Evolutionary conservation across 2,329 filamentous ascomycete genomes (phyloP).

Genomic region (Aspergillus japonicus): DNA sequence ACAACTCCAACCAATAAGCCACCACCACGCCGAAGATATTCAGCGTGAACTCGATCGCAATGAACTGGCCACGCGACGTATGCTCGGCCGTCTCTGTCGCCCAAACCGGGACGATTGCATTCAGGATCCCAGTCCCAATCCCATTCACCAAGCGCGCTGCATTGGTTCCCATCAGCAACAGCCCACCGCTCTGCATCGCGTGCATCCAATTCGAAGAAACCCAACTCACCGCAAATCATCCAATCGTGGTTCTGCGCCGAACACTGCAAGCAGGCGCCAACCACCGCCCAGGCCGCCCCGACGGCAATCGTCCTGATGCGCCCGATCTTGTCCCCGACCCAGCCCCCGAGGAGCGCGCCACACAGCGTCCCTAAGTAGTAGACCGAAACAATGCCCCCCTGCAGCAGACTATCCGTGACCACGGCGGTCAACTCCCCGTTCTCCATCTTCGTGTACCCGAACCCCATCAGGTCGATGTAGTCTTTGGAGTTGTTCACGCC

Average conservation of each 20-base stretch:
- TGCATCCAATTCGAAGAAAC: not conserved
- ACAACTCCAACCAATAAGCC: slow-evolving; percentile 61
- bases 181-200: not conserved
- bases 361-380: slow-evolving; percentile 62
- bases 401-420: slow-evolving; percentile 58
- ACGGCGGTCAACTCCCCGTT: slow-evolving; percentile 49
- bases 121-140: slow-evolving; percentile 67
- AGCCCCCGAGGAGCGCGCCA: slow-evolving; percentile 64
- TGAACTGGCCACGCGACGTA: slow-evolving; percentile 66
- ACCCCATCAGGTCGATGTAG: slow-evolving; percentile 65
- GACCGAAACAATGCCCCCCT: slow-evolving; percentile 62
- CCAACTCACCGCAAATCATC: slow-evolving; percentile 64
- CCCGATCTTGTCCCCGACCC: slow-evolving; percentile 62
- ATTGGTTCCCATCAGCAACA: not conserved
- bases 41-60: slow-evolving; percentile 70
- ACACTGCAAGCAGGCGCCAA: slow-evolving; percentile 64
- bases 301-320: slow-evolving; percentile 63
- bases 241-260: slow-evolving; percentile 64
- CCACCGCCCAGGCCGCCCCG: slow-evolving; percentile 57
- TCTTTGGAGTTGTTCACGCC: slow-evolving; percentile 66
- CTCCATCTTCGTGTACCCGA: slow-evolving; percentile 58
- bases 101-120: slow-evolving; percentile 70
- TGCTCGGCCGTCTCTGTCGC: slow-evolving; percentile 68
- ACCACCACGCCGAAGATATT: slow-evolving; percentile 70
- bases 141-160: slow-evolving; percentile 60